phyloP scores from a whole-genome alignment of 306 rosid species.

The Rosa rugosa region DNA sequence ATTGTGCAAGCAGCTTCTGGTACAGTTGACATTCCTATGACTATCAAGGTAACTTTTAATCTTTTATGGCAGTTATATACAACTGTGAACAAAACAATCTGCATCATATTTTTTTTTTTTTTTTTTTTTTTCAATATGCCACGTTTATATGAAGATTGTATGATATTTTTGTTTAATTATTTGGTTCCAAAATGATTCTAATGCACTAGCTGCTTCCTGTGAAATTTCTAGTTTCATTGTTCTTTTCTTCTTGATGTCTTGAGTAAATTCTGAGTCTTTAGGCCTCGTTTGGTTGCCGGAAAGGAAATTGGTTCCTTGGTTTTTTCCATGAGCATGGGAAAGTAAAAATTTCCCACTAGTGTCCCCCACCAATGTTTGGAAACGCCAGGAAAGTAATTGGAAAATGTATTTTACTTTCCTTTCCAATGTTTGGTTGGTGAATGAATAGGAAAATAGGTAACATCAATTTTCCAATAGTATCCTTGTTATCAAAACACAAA shows the following conservation, averaged over 20 bases:
- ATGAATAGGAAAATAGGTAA: no score
- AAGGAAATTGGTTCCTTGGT: no score
- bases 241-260: neutral
- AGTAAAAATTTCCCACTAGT: no score
- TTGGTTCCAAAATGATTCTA: neutral
- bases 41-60: constrained; percentile 54
- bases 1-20: constrained; percentile 73
- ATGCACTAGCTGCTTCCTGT: neutral
- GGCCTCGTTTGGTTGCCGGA: no score
- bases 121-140: constrained; percentile 14
- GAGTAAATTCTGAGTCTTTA: neutral
- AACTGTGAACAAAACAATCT: neutral
- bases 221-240: neutral
- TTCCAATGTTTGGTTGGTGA: no score
- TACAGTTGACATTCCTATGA: constrained; percentile 58
- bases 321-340: no score
- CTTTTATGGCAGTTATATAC: neutral
- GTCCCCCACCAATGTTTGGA: no score
- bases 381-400: no score
- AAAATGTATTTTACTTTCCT: no score
- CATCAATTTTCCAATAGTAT: no score
- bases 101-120: neutral
- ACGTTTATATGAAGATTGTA: neutral
- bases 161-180: constrained; percentile 8
- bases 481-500: no score